These are phyloP conservation scores for Cyphellophora europaea DNA, from an alignment of 2,329 filamentous ascomycete species.

Conservation along the genomic window DNA sequence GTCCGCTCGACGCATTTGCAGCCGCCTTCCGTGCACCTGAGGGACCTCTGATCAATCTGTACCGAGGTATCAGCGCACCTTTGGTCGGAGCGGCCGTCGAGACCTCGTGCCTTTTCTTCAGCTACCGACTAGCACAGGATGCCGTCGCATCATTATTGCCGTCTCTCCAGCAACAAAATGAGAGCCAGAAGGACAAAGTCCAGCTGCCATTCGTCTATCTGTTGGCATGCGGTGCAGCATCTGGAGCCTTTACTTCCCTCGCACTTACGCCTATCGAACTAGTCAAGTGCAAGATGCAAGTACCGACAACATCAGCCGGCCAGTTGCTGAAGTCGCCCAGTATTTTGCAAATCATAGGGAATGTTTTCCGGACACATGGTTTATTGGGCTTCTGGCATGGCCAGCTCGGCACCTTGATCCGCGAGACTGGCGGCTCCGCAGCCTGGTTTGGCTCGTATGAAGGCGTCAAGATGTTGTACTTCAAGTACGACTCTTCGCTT, in stretches of 20 bases:
- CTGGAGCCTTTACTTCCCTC: slow-evolving; percentile 81
- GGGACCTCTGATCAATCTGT: slow-evolving; percentile 70
- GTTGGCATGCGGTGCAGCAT: slow-evolving; percentile 71
- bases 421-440: slow-evolving; percentile 84
- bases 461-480: slow-evolving; percentile 63
- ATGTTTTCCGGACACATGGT: slow-evolving; percentile 76
- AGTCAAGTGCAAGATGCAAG: slow-evolving; percentile 97
- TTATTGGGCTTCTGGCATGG: slow-evolving; percentile 88
- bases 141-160: slow-evolving; percentile 57
- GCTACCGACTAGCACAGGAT: slow-evolving; percentile 61
- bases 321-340: slow-evolving; percentile 44
- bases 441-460: slow-evolving; percentile 95
- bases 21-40: slow-evolving; percentile 65
- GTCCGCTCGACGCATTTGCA: slow-evolving; percentile 80
- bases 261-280: slow-evolving; percentile 92
- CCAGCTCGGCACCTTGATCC: slow-evolving; percentile 83
- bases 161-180: slow-evolving; percentile 19
- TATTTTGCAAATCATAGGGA: slow-evolving; percentile 60
- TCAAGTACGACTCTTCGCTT: slow-evolving; percentile 40
- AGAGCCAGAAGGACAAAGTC: slow-evolving; percentile 24
- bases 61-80: slow-evolving; percentile 86
- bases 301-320: slow-evolving; percentile 37
- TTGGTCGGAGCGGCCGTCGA: slow-evolving; percentile 85
- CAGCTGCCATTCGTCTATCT: slow-evolving; percentile 64
- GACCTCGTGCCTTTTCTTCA: slow-evolving; percentile 87